Evolutionary conservation across 306 rosid genomes (phyloP), one percentile per base, ranked within the genome.

Genomic region (Sicyos edulis): DNA sequence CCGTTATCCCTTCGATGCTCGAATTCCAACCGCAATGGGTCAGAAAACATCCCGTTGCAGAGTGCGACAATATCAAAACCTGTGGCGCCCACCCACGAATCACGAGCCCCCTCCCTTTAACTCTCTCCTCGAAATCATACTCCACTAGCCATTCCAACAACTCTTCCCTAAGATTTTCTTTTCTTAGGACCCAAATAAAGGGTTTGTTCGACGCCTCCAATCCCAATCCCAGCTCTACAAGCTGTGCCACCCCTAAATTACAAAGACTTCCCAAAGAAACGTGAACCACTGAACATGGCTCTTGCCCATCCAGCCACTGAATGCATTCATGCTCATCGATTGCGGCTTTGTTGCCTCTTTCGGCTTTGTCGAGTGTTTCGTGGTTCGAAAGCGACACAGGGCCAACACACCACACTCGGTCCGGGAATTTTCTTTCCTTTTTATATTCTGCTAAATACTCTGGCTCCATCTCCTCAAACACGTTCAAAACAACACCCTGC

Each of bases 1-100:
- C 79, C 45, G 75, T 26, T 51, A 87, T 56, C 45, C 83, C 96
- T 78, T 87, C 92, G 0, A 83, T 56, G 0, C 85, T 85, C 0
- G 96, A 89, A 37, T 89, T 89, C 92, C 96, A 89, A 4, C 92
- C 96, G 54, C 90, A 85, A 4, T 89, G 96, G 2, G 91, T 89
- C 49, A 89, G 37, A 54, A 89, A 89, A 6, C 85, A 91, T 16
- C 96, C 90, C 11, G 79, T 32, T 0, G 92, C 4, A 5, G 76
- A 73, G 67, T 77, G 84, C 3, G 84, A 44, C 1, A 80, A 51
- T 29, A 81, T 81, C 17, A 81, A 12, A 8, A 81, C 65, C 47
- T 81, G 79, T 0, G 81, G 81, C 0, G 84, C 81, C 84, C 84
- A 81, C 0, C 79, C 84, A 15, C 57, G 50, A 17, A 77, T 65